Percentiles rank a stretch among this genome's conserved stretches.
These are phyloP conservation scores for Oryza glaberrima DNA, from an alignment of 176 grass and related monocot genomes.

Conservation along the genomic window DNA sequence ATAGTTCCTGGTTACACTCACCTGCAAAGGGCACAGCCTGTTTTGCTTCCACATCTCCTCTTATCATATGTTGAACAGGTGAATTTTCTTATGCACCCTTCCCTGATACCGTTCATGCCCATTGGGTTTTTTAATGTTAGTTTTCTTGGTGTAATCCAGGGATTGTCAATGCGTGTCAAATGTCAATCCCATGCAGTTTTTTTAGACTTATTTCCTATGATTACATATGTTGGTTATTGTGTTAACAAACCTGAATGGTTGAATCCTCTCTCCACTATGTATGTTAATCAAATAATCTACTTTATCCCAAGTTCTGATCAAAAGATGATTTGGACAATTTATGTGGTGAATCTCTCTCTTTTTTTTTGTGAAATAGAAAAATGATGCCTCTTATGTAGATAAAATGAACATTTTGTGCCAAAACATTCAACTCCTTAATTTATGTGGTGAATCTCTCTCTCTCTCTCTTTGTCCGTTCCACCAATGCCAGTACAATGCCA, in stretches of 20 bases:
- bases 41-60: slow-evolving; percentile 87
- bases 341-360: slow-evolving; percentile 4
- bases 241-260: slow-evolving; percentile 4
- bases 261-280: not conserved
- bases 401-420: slow-evolving; percentile 14
- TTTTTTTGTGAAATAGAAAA: not conserved
- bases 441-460: too few relatives aligned
- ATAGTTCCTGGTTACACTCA: slow-evolving; percentile 99
- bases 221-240: not conserved
- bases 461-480: not conserved
- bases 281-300: not conserved
- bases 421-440: too few relatives aligned
- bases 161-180: not conserved
- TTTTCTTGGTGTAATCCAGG: not conserved
- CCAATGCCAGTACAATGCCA: slow-evolving; percentile 5
- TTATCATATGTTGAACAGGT: slow-evolving; percentile 99
- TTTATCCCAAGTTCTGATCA: not conserved
- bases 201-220: not conserved
- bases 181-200: not conserved
- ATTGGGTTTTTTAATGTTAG: slow-evolving; percentile 32
- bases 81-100: not conserved
- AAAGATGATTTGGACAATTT: slow-evolving; percentile 9
- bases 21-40: slow-evolving; percentile 92
- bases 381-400: not conserved
- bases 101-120: not conserved